Conservation (phyloP, 1,139 yeast genomes). For the Entelexis paramagnoliae region DNA sequence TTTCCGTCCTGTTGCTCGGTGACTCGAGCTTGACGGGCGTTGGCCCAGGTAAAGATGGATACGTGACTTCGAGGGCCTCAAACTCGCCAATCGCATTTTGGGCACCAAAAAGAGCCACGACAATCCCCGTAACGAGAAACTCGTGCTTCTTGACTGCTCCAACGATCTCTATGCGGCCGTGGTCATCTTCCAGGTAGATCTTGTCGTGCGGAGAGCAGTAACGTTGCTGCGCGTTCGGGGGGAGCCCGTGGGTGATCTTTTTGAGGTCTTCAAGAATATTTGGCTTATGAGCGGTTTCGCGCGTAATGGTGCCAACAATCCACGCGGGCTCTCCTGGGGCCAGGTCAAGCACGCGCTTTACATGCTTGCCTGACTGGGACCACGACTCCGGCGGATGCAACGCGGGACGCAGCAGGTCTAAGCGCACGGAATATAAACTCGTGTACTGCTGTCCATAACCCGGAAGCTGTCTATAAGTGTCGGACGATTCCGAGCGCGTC, state of each 20-base stretch:
- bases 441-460: slow-evolving; percentile 64
- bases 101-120: slow-evolving; percentile 76
- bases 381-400: slow-evolving; percentile 41
- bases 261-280: slow-evolving; percentile 76
- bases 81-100: slow-evolving; percentile 78
- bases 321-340: slow-evolving; percentile 61
- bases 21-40: background rate
- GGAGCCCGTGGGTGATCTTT: slow-evolving; percentile 36
- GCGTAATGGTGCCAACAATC: slow-evolving; percentile 83
- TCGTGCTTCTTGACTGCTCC: slow-evolving; percentile 43
- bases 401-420: slow-evolving; percentile 45
- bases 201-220: slow-evolving; percentile 49
- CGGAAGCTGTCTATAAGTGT: slow-evolving; percentile 31
- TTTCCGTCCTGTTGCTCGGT: background rate
- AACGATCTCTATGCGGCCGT: slow-evolving; percentile 70
- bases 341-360: slow-evolving; percentile 59
- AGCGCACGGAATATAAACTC: slow-evolving; percentile 58
- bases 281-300: slow-evolving; percentile 77
- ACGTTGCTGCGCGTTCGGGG: slow-evolving; percentile 38
- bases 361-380: slow-evolving; percentile 42
- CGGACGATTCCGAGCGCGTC: slow-evolving; percentile 8
- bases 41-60: slow-evolving; percentile 36
- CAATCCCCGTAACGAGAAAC: slow-evolving; percentile 73
- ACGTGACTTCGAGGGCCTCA: slow-evolving; percentile 68
- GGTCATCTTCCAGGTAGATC: slow-evolving; percentile 80